phyloP scores from a whole-genome alignment of 2,329 filamentous ascomycete species.

The Fusarium nelsonii region DNA sequence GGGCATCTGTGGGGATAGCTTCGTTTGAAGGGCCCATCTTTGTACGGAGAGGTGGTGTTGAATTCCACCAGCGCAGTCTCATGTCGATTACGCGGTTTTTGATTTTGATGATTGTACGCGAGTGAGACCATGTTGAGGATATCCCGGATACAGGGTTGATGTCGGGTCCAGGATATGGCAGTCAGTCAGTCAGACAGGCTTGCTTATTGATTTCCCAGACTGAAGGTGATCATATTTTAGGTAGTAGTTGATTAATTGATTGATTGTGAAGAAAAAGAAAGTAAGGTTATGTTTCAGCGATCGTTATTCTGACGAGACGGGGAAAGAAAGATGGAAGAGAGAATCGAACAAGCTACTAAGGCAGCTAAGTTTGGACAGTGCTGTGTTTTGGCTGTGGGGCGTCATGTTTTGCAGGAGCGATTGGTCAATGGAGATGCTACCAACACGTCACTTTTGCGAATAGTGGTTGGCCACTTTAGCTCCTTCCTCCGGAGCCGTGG shows the following conservation, averaged over 20 bases:
- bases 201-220: conserved; percentile 1
- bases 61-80: conserved; percentile 35
- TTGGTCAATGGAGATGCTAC: conserved; percentile 33
- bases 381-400: conserved; percentile 10
- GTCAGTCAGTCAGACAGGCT: not conserved
- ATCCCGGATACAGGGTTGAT: not conserved
- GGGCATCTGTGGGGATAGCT: conserved; percentile 32
- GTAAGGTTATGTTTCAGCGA: not conserved
- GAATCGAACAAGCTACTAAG: not conserved
- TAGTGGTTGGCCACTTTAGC: conserved; percentile 4
- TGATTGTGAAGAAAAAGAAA: not conserved
- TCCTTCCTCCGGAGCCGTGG: conserved; percentile 7
- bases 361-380: not conserved
- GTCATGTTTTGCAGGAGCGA: conserved; percentile 27
- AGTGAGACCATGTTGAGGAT: conserved; percentile 32
- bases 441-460: conserved; percentile 14
- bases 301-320: not conserved
- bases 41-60: conserved; percentile 30
- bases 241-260: not conserved
- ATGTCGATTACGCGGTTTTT: conserved; percentile 29
- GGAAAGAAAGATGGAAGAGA: not conserved
- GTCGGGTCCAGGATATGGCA: not conserved
- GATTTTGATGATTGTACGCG: conserved; percentile 21
- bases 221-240: conserved; percentile 7
- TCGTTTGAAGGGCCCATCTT: conserved; percentile 31